These are phyloP conservation scores for Albifimbria verrucaria DNA, from an alignment of 2,329 filamentous ascomycete genomes.

Conservation along the genomic window DNA sequence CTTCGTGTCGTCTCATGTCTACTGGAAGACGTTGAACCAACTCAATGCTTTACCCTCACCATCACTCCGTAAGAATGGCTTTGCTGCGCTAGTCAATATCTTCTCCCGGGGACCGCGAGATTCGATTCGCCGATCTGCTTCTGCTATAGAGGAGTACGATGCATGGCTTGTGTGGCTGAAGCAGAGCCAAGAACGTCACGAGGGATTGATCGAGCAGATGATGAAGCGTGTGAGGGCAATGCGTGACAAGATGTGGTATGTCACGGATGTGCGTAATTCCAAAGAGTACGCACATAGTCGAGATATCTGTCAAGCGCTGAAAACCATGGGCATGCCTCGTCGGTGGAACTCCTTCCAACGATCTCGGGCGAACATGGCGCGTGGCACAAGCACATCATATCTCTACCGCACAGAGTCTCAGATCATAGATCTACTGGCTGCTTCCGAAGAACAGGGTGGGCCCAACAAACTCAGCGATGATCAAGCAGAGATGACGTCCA, in stretches of 20 bases:
- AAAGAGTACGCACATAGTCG: constrained; percentile 82
- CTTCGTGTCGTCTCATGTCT: constrained; percentile 79
- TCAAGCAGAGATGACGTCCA: constrained; percentile 78
- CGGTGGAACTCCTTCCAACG: constrained; percentile 51
- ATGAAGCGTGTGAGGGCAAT: constrained; percentile 70
- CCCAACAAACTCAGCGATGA: constrained; percentile 96
- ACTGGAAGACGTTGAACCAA: constrained; percentile 78
- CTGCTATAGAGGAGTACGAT: constrained; percentile 74
- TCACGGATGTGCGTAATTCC: constrained; percentile 88
- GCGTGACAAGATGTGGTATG: constrained; percentile 98
- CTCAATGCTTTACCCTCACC: constrained; percentile 61
- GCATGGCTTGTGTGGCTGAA: constrained; percentile 82
- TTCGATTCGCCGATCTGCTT: constrained; percentile 65
- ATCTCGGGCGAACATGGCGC: constrained; percentile 43
- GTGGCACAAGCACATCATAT: constrained; percentile 54
- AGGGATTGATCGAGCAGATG: constrained; percentile 70
- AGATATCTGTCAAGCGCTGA: constrained; percentile 81
- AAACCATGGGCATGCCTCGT: constrained; percentile 77
- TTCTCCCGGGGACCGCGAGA: constrained; percentile 70
- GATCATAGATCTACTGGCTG: constrained; percentile 82
- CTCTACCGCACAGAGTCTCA: constrained; percentile 80
- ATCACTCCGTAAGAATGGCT: constrained; percentile 63
- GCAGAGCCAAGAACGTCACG: constrained; percentile 75
- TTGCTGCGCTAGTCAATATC: constrained; percentile 69
- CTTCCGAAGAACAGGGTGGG: constrained; percentile 77